These are phyloP conservation scores for Termitomyces sp. DNA, from an alignment of 768 basidiomycete genomes.

Conservation along the genomic window DNA sequence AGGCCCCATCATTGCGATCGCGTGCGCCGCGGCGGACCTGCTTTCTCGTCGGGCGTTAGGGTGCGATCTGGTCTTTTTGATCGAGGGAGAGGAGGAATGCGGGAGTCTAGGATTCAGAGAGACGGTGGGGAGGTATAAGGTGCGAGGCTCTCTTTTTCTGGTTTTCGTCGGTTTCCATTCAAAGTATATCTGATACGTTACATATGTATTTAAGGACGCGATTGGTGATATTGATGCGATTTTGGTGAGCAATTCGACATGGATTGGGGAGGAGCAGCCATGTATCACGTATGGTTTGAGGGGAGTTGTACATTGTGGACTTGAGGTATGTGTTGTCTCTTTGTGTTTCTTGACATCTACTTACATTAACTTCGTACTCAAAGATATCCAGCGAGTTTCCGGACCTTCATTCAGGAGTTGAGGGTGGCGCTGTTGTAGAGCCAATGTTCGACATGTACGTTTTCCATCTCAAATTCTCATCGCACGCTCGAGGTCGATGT, in stretches of 20 bases:
- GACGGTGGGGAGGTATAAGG: slow-evolving; percentile 74
- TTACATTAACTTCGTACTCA: background rate
- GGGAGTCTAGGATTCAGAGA: slow-evolving; percentile 84
- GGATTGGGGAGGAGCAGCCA: slow-evolving; percentile 89
- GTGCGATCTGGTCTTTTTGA: slow-evolving; percentile 82
- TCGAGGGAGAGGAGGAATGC: slow-evolving; percentile 97
- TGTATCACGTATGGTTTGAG: slow-evolving; percentile 94
- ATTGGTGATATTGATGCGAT: slow-evolving; percentile 90
- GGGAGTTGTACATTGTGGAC: slow-evolving; percentile 85
- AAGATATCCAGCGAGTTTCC: slow-evolving; percentile 68
- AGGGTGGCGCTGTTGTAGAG: slow-evolving; percentile 83
- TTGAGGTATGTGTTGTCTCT: slow-evolving; percentile 44
- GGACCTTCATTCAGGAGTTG: slow-evolving; percentile 91
- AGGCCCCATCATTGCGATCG: slow-evolving; percentile 88
- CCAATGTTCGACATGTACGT: slow-evolving; percentile 91
- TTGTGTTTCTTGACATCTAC: background rate
- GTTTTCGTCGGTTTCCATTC: background rate
- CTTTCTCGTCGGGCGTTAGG: slow-evolving; percentile 67
- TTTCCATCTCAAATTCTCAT: background rate
- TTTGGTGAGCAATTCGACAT: slow-evolving; percentile 91
- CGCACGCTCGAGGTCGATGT: background rate
- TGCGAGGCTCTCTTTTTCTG: slow-evolving; percentile 16
- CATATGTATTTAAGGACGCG: slow-evolving; percentile 39
- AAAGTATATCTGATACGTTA: background rate
- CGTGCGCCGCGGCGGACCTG: slow-evolving; percentile 83